These are phyloP conservation scores for Lippia alba DNA, from an alignment of 305 asterid genomes.

Conservation along the genomic window DNA sequence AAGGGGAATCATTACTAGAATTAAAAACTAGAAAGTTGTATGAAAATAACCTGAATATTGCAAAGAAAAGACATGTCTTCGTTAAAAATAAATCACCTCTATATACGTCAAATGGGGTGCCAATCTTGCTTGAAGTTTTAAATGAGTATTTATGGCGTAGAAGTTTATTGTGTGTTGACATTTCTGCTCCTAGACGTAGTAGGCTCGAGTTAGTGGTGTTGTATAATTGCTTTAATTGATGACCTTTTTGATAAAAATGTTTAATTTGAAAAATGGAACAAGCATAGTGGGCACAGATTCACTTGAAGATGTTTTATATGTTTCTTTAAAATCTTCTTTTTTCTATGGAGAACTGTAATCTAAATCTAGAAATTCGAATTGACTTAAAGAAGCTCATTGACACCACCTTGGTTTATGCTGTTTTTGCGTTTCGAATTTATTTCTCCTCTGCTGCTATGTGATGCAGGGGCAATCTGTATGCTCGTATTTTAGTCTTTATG, in stretches of 20 bases:
- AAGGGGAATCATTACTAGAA: too few relatives aligned
- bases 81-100: neutral
- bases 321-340: neutral
- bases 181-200: neutral
- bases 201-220: neutral
- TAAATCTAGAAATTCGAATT: too few relatives aligned
- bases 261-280: neutral
- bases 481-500: conserved; percentile 51
- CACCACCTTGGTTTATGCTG: too few relatives aligned
- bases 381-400: too few relatives aligned
- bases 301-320: neutral
- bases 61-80: too few relatives aligned
- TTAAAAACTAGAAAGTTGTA: too few relatives aligned
- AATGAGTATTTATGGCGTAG: neutral
- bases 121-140: neutral
- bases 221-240: neutral
- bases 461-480: conserved; percentile 69
- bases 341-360: too few relatives aligned
- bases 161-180: neutral
- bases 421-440: too few relatives aligned
- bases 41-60: too few relatives aligned
- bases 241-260: neutral
- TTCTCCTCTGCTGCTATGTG: neutral
- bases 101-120: too few relatives aligned
- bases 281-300: neutral